Percentiles rank a stretch among this genome's conserved stretches.
These are phyloP conservation scores for Pseudogymnoascus sp. DNA, from an alignment of 2,329 filamentous ascomycete species.

Conservation along the genomic window DNA sequence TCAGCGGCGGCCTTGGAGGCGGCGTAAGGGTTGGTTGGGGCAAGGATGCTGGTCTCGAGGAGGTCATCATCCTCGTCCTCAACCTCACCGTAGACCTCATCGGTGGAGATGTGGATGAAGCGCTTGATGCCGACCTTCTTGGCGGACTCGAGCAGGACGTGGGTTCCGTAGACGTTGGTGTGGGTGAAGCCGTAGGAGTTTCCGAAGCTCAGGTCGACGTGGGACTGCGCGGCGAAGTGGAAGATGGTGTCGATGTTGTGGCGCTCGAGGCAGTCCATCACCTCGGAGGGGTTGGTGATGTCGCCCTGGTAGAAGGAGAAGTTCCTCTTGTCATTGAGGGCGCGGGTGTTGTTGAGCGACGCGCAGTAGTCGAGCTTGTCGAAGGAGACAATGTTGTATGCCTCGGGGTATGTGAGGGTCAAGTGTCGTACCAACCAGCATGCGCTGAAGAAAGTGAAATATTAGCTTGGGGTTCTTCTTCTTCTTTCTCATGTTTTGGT, in stretches of 20 bases:
- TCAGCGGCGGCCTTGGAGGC: conserved; percentile 75
- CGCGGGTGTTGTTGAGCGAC: conserved; percentile 68
- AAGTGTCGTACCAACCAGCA: conserved; percentile 79
- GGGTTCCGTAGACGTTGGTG: conserved; percentile 78
- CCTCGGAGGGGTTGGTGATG: conserved; percentile 61
- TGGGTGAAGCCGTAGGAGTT: conserved; percentile 76
- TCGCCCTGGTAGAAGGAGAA: conserved; percentile 76
- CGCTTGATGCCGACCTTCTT: conserved; percentile 61
- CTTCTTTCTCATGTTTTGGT: background rate
- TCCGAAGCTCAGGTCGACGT: conserved; percentile 74
- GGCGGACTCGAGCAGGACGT: conserved; percentile 69
- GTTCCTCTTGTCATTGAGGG: conserved; percentile 58
- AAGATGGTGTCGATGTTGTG: conserved; percentile 71
- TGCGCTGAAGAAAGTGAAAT: conserved; percentile 43
- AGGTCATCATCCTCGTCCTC: conserved; percentile 62
- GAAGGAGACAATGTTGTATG: conserved; percentile 73
- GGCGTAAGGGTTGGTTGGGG: conserved; percentile 74
- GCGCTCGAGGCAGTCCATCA: conserved; percentile 60
- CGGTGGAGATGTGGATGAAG: conserved; percentile 77
- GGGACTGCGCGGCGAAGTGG: conserved; percentile 79
- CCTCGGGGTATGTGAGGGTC: conserved; percentile 59
- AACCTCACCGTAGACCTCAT: conserved; percentile 80
- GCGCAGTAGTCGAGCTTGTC: conserved; percentile 81
- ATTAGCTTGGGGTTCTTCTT: background rate
- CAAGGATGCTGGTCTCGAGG: conserved; percentile 63